A percentile compares a stretch with the other conserved stretches of the same genome.
Evolutionary conservation across 805 yeast genomes (phyloP).

Genomic region (Candida berthetii): DNA sequence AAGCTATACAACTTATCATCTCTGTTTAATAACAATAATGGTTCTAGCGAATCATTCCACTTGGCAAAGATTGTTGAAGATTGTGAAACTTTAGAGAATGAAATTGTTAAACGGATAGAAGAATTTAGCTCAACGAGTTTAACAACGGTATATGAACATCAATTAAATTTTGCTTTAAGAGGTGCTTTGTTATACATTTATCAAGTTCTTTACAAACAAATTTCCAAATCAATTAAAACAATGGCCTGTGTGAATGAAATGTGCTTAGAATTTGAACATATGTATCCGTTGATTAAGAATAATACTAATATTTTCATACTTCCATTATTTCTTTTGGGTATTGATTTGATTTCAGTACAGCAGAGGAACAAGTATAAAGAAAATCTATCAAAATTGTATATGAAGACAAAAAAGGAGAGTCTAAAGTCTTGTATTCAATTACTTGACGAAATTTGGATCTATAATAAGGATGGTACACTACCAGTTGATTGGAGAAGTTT

Average conservation of each 20-base stretch:
- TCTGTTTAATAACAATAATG: slow-evolving; percentile 4
- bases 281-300: slow-evolving; percentile 1
- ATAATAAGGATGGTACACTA: not conserved
- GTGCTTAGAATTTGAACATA: slow-evolving; percentile 1
- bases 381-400: not conserved
- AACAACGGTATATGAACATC: slow-evolving; percentile 3
- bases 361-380: not conserved
- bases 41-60: not conserved
- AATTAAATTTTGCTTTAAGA: slow-evolving; percentile 3
- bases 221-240: slow-evolving; percentile 9
- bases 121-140: not conserved
- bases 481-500: slow-evolving; percentile 1
- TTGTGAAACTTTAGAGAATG: not conserved
- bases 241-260: slow-evolving; percentile 5
- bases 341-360: not conserved
- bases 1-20: slow-evolving; percentile 9
- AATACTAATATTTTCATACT: not conserved
- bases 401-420: not conserved
- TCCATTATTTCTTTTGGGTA: slow-evolving; percentile 1
- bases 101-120: no score
- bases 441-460: slow-evolving; percentile 1
- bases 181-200: slow-evolving; percentile 5
- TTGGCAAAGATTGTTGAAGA: not conserved
- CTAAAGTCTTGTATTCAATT: not conserved
- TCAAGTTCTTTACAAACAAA: slow-evolving; percentile 8